Evolutionary conservation across 169 alveolate genomes (phyloP).

Genomic region (Toxoplasma gondii): DNA sequence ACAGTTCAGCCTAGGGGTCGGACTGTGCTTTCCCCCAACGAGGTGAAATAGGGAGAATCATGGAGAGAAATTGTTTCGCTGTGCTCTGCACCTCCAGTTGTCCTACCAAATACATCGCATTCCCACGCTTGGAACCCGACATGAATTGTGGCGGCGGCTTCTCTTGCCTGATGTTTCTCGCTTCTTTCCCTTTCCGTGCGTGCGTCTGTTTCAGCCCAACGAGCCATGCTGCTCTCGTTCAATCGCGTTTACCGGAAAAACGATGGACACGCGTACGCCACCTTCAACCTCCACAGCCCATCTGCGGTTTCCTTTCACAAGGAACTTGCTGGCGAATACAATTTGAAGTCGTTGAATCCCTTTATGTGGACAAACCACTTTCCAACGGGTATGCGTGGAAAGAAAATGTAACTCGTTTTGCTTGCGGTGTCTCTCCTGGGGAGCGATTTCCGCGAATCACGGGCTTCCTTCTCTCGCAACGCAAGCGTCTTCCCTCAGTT

Average conservation of each 20-base stretch:
- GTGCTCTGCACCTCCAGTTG: not conserved
- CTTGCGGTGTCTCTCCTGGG: not conserved
- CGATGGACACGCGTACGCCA: not conserved
- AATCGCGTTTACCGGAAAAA: not conserved
- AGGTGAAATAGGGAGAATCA: not conserved
- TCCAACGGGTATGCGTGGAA: not conserved
- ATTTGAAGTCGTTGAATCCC: constrained; percentile 4
- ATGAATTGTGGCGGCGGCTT: not conserved
- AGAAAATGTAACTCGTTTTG: not conserved
- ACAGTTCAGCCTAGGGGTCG: too few relatives aligned
- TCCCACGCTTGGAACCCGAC: too few relatives aligned
- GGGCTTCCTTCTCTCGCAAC: too few relatives aligned
- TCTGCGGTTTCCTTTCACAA: not conserved
- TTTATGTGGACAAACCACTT: not conserved
- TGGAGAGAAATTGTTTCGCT: not conserved
- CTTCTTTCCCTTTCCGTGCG: not conserved
- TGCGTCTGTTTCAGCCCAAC: not conserved
- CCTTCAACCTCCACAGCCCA: not conserved
- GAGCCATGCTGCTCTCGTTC: constrained; percentile 10
- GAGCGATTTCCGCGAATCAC: too few relatives aligned
- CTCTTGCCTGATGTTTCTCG: not conserved
- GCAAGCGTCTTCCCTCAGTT: too few relatives aligned
- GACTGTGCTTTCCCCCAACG: too few relatives aligned
- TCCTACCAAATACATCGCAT: too few relatives aligned
- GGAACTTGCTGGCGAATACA: not conserved